Conservation (phyloP, 1,139 yeast species). For the Lodderomyces metapsilosis region DNA sequence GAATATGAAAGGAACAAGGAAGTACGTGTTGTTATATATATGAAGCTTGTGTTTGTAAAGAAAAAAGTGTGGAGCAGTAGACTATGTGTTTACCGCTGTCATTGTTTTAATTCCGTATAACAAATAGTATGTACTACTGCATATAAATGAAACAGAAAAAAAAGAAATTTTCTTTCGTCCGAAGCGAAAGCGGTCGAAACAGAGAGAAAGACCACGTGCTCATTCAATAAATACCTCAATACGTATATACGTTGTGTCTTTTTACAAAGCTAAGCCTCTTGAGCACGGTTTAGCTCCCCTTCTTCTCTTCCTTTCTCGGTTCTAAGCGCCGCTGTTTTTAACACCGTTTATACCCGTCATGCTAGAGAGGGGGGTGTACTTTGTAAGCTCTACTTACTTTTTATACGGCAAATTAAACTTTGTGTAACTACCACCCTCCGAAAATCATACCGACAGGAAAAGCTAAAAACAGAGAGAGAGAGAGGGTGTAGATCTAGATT, state of each 20-base stretch:
- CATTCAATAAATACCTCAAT: no score
- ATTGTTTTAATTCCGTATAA: neutral
- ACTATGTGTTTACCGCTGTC: no score
- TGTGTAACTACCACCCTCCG: neutral
- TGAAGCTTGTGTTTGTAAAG: no score
- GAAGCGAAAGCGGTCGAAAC: neutral
- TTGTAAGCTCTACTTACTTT: no score
- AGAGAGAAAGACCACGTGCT: no score
- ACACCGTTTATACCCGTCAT: no score
- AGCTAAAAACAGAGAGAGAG: neutral
- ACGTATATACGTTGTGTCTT: no score
- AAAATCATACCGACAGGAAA: neutral
- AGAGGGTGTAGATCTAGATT: constrained; percentile 1
- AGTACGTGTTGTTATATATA: neutral
- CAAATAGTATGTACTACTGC: neutral
- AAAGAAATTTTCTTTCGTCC: neutral
- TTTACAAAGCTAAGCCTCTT: no score
- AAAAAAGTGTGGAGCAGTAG: neutral
- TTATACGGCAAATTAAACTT: neutral
- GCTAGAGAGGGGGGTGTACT: no score
- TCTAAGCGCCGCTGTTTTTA: no score
- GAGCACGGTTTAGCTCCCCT: no score
- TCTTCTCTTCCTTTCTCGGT: no score
- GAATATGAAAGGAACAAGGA: neutral
- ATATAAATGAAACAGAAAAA: neutral